Base-by-base conservation (phyloP, 192 early-diverging fungal species). In the Kickxella alabastrina region DNA sequence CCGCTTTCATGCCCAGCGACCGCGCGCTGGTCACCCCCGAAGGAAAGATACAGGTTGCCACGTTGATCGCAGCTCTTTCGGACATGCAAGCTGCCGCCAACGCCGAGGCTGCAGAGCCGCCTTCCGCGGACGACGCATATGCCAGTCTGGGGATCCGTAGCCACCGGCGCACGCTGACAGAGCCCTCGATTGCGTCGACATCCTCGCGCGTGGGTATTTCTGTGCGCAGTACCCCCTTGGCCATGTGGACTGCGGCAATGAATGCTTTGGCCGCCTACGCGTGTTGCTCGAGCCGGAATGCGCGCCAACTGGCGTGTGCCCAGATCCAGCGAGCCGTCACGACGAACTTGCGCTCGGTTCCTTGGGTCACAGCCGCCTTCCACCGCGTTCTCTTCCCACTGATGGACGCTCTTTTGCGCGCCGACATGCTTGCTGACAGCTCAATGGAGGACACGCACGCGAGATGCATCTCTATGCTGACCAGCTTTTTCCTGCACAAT, bases 321-420 rank as follows among this genome's bases (percentile, higher is more conserved):
- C 82, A 83, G 35, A 69, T 97, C n/a, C 91, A 97, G 67, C 78
- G 90, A 13, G 80, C 85, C 0, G 59, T 94, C 15, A 57, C 62
- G 14, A 66, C 89, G 0, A 70, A 83, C 18, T 67, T 84, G 54
- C 46, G 56, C 54, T 44, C 41, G 59, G 43, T 51, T 43, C 12
- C 57, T 73, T 75, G 52, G 88, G 82, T 81, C 65, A 81, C 34
- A 67, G 83, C 48, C 6, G 80, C 82, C 4, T 92, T 97, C 71
- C 87, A 89, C 56, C 85, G 86, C 24, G 89, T 95, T 13, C 54
- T 97, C 46, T 92, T 97, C 68, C 92, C 92, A 26, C 57, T 95
- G 37, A 78, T 97, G 43, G 88, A 92, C 39, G 83, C 89, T 65
- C 61, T 97, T 13, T 72, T 92, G 59, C 81, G 87, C 14, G 83